These are phyloP conservation scores for Quercus aquifolioides DNA, from an alignment of 306 rosid genomes.

Conservation along the genomic window DNA sequence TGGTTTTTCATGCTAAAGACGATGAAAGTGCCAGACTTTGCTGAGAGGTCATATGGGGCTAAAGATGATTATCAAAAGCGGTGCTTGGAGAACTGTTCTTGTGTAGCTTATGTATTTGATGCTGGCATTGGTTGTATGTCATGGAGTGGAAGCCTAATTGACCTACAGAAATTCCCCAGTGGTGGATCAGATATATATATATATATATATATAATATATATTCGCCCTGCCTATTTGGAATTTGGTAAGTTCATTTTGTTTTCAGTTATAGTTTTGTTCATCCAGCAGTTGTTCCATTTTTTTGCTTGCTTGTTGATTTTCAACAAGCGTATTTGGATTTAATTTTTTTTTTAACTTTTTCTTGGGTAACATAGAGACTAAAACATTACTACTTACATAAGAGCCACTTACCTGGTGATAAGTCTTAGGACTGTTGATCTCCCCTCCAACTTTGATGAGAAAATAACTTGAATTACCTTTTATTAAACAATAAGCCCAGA, in stretches of 20 bases:
- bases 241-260: neutral
- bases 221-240: neutral
- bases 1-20: slow-evolving; percentile 7
- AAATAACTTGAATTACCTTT: no score
- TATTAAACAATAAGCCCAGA: no score
- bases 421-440: no score
- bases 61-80: neutral
- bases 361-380: no score
- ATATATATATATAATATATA: no score
- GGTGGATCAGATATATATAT: neutral
- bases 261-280: neutral
- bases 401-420: no score
- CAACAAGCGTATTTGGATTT: no score
- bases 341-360: no score
- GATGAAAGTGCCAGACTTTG: slow-evolving; percentile 25
- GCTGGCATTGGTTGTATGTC: neutral
- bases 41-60: neutral
- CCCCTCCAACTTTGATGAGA: no score
- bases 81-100: neutral
- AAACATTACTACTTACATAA: no score
- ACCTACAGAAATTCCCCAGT: neutral
- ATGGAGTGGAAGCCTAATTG: neutral
- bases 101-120: neutral
- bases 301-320: no score
- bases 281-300: neutral